phyloP scores from a whole-genome alignment of 2,329 filamentous ascomycete genomes.

The Cladosporium sp. region DNA sequence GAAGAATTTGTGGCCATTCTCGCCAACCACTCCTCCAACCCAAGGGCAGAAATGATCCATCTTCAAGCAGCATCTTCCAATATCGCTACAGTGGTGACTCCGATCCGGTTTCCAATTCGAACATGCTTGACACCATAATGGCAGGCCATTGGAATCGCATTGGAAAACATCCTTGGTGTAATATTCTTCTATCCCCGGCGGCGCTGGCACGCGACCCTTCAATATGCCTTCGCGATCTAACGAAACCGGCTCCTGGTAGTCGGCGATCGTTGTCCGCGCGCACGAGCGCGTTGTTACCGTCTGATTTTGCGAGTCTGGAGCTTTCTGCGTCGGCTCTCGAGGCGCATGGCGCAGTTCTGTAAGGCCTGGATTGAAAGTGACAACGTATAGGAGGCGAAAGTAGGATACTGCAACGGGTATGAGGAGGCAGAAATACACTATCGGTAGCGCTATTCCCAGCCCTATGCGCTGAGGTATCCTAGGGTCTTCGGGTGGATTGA shows the following conservation, averaged over 20 bases:
- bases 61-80: conserved; percentile 42
- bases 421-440: conserved; percentile 69
- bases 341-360: conserved; percentile 57
- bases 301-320: conserved; percentile 8
- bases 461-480: conserved; percentile 42
- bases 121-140: conserved; percentile 80
- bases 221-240: conserved; percentile 24
- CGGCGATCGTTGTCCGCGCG: conserved; percentile 17
- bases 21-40: conserved; percentile 88
- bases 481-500: conserved; percentile 41
- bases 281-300: conserved; percentile 17
- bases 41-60: conserved; percentile 71
- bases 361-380: conserved; percentile 68
- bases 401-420: conserved; percentile 64
- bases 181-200: conserved; percentile 67
- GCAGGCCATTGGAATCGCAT: conserved; percentile 78
- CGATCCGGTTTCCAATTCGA: conserved; percentile 84
- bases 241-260: conserved; percentile 21
- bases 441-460: conserved; percentile 65
- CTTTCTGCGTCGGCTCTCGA: conserved; percentile 15
- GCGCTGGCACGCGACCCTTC: conserved; percentile 45
- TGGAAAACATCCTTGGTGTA: conserved; percentile 80
- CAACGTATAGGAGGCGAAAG: conserved; percentile 63
- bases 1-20: conserved; percentile 88
- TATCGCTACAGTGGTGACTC: conserved; percentile 78